phyloP scores from a whole-genome alignment of 805 yeast genomes.

The Grigorovia transvaalensis region DNA sequence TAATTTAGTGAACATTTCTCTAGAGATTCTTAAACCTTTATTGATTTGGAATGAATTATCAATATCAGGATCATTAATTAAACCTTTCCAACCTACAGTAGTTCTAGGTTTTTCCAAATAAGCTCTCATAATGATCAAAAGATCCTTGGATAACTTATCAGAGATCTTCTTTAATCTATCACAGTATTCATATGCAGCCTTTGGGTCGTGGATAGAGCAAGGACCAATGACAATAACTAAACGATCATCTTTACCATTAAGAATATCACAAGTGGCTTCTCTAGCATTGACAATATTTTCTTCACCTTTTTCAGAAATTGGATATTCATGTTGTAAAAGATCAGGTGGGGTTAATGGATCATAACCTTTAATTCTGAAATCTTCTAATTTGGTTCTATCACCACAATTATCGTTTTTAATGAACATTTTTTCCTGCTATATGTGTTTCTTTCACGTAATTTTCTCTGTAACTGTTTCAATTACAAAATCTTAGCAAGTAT shows the following conservation, averaged over 20 bases:
- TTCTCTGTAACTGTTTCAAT: not conserved
- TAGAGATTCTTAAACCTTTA: conserved; percentile 82
- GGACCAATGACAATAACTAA: conserved; percentile 89
- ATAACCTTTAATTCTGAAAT: conserved; percentile 77
- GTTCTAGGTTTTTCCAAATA: conserved; percentile 97
- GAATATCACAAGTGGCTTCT: conserved; percentile 57
- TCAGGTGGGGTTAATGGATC: conserved; percentile 96
- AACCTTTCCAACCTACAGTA: conserved; percentile 98
- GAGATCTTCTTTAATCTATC: conserved; percentile 47
- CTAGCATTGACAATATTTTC: conserved; percentile 66
- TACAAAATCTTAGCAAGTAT: not conserved
- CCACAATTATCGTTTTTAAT: conserved; percentile 76
- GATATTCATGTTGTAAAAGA: conserved; percentile 76
- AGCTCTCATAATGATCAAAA: conserved; percentile 91
- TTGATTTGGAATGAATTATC: conserved; percentile 88
- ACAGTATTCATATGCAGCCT: conserved; percentile 85
- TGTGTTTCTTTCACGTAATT: not conserved
- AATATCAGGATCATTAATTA: conserved; percentile 93
- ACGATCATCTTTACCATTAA: conserved; percentile 79
- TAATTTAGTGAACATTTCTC: conserved; percentile 75
- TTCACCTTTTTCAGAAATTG: conserved; percentile 49
- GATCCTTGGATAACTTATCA: conserved; percentile 58
- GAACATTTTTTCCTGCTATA: conserved; percentile 44
- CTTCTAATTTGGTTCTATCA: conserved; percentile 68
- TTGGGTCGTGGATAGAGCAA: conserved; percentile 92